Base-by-base conservation (phyloP, 1,284 basidiomycete species). In the Ustilago cynodontis region DNA sequence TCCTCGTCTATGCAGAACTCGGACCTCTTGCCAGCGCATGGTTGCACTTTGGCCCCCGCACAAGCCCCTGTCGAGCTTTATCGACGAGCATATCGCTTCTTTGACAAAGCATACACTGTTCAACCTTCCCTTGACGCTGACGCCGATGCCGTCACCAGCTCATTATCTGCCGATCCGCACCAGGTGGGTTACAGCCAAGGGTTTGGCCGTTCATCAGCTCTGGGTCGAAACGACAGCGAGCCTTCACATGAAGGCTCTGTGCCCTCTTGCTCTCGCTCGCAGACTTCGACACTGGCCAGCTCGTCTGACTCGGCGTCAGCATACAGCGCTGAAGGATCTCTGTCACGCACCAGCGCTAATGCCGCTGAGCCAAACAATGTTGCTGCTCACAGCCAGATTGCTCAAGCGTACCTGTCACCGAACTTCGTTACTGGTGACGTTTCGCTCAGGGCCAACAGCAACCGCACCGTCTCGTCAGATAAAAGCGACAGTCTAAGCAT, bases 81-180 rank as follows among this genome's bases (percentile, higher is more conserved):
- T 43, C 64, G 62, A 18, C 63, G 70, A 9, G 75, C 79, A 11
- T 71, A 71, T 22, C 65, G 71, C 29, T 75, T 67, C 49, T 81
- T 81, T 24, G 59, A 69, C 35, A 64, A 69, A 37, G 64, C 65
- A 22, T 80, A 80, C 51, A 68, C 60, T 11, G 57, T 80, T 22
- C 60, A 76, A 49, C 39, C 56, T 9, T 29, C 55, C 2, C 3
- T 37, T 1, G 24, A 31, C 2, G 2, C 31, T 1, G 24, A 31
- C 8, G 35, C 61, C 9, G 22, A 24, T 13, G 16, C 47, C 13
- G 7, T 29, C 6, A 37, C 18, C 9, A 24, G 13, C 20, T 35
- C 62, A 20, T 55, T 60, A 16, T 26, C 20, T 6, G 45, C 43
- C 20, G 22, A 54, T 35, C 1, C n/a, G 24, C 18, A 22, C 43